Conservation (phyloP, 2,329 filamentous ascomycete species). For the Paramyrothecium sp. region DNA sequence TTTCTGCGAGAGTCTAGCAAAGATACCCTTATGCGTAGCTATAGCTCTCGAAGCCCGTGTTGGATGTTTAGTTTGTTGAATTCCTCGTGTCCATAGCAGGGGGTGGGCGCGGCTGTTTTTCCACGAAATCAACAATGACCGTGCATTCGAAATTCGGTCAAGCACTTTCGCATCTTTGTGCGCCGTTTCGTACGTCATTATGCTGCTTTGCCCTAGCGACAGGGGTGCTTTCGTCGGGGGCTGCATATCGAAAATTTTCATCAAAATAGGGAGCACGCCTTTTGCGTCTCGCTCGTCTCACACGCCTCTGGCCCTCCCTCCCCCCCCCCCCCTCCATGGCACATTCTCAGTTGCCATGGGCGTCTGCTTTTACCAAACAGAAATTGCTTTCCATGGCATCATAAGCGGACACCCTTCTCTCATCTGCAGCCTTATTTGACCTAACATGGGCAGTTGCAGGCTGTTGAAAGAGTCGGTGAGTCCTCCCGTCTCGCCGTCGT, state of each 20-base stretch:
- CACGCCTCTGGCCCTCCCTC: too few species aligned
- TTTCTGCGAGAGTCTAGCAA: neutral
- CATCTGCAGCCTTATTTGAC: neutral
- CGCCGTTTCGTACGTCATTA: slow-evolving; percentile 1
- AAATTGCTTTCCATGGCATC: too few species aligned
- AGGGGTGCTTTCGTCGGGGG: neutral
- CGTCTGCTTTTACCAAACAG: too few species aligned
- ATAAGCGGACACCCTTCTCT: neutral
- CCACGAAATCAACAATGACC: neutral
- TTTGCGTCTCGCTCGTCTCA: too few species aligned
- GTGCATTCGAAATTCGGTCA: neutral
- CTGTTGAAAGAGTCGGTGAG: neutral
- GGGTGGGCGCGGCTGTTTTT: neutral
- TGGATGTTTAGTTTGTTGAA: too few species aligned
- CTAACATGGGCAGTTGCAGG: neutral
- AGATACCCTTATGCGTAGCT: too few species aligned
- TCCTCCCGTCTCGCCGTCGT: neutral
- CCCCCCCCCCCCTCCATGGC: too few species aligned
- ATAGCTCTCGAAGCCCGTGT: too few species aligned
- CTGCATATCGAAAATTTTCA: neutral
- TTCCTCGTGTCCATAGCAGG: too few species aligned
- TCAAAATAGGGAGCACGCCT: neutral
- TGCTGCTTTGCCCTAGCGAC: slow-evolving; percentile 4
- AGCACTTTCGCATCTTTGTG: neutral
- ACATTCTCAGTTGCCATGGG: too few species aligned